phyloP scores from a whole-genome alignment of 768 basidiomycete genomes.

The Mrakia blollopis region DNA sequence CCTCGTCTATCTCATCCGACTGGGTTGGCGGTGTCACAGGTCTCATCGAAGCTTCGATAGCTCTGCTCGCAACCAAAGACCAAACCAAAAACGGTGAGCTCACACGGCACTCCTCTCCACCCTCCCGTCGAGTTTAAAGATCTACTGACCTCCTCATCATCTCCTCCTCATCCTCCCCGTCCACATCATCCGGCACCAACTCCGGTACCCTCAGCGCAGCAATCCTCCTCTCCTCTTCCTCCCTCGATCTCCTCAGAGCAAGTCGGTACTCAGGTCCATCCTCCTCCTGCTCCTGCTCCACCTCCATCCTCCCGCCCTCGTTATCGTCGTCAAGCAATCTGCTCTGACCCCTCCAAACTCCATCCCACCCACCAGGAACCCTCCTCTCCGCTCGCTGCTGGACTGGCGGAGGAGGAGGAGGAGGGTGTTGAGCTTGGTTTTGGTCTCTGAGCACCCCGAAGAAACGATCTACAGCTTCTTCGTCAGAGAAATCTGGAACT shows the following conservation, averaged over 20 bases:
- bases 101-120: not conserved
- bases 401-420: not conserved
- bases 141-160: not conserved
- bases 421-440: not conserved
- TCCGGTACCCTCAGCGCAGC: not conserved
- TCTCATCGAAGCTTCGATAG: not conserved
- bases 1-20: conserved; percentile 12
- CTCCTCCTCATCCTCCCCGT: not conserved
- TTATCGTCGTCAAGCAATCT: not conserved
- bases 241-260: not conserved
- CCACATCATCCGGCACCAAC: not conserved
- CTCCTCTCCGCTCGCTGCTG: not conserved
- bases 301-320: not conserved
- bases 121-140: not conserved
- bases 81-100: not conserved
- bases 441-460: not conserved
- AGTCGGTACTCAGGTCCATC: not conserved
- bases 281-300: not conserved
- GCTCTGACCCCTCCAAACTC: not conserved
- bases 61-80: not conserved
- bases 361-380: not conserved
- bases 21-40: not conserved
- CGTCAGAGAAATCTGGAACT: not conserved
- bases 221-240: not conserved
- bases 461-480: not conserved